Evolutionary conservation across 176 grass and related monocot species (phyloP), one percentile per base, ranked within the genome.

Genomic region (Pontederia paniculata): DNA sequence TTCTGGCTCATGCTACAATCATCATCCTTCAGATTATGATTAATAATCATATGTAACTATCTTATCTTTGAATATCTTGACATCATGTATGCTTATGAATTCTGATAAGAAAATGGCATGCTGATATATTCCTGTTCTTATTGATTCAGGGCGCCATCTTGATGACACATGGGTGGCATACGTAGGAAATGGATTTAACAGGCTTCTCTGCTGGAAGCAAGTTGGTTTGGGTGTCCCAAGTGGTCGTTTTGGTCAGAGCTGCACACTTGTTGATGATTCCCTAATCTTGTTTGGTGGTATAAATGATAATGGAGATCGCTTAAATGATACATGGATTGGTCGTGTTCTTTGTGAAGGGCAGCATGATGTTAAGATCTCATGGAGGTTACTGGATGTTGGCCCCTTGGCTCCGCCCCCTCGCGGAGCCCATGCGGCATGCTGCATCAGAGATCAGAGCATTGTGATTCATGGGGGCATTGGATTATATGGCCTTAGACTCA

Each of bases 151-250:
- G 67, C 83, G 75, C 60, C 93, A 97, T 78, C 80, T 97, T 46
- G 86, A 90, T 77, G 93, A 97, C 69, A 97, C 83, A 46, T 91
- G 93, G 93, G 77, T 78, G 55, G 78, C 86, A 42, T 84, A 97
- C 69, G 63, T 81, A 71, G 91, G 91, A 86, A 87, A 70, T 78
- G 79, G 79, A 74, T 67, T 41, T 9, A 56, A 68, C 42, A 62
- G 56, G 57, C 31, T 72, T 57, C 56, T 88, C 43, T 77, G 41
- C 48, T 97, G 93, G 93, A 83, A 88, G 49, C 77, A 88, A 37
- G 77, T 97, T 56, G 74, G 61, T 66, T 91, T 86, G 65, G 93
- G 83, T 19, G 71, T 72, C 66, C 93, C 86, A 48, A 78, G 77
- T 65, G 93, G 93, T 46, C 86, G 93, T 67, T 97, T 97, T 43